Base-by-base conservation (phyloP, 352 stramenopile species). In the Pythium dissotocum region DNA sequence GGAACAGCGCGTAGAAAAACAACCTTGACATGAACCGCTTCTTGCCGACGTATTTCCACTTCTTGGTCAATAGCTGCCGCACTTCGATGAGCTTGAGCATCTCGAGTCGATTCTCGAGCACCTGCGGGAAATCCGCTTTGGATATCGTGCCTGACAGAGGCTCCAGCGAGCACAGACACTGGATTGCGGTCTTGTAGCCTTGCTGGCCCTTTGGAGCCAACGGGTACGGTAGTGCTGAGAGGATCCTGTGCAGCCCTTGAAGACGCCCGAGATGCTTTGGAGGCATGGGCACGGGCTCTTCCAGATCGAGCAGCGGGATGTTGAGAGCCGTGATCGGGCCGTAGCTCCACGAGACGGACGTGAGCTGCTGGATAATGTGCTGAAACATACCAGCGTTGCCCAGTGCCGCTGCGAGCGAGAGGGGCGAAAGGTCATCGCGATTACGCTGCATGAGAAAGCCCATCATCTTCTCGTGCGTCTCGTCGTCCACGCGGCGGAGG, bases 11-110 rank as follows among this genome's bases (percentile, higher is more conserved):
- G 59, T 88, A 86, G 14, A 73, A 55, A 16, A 53, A 62, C 1
- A 88, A 62, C 7, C 80, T 73, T 14, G 51, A 56, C n/a, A 82
- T 71, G 44, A 88, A 88, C 4, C 79, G 71, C 4, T 69, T 40
- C 49, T 75, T 78, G 14, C 82, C 82, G 24, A 87, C 76, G 53
- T 85, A 90, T 33, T 90, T 85, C 82, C 78, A 90, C 35, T 90
- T 90, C 52, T 87, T 88, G 38, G 74, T 59, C 16, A 90, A 60
- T 24, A 88, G 54, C 46, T 80, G 70, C 59, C 82, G 74, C 9
- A 90, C 78, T 52, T 88, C 75, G 3, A 80, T 64, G 14, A 84
- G 69, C 52, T 83, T 80, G 16, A 90, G 78, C 67, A 88, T 83
- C 64, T 87, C 77, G 1, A 88, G 65, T 4, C 82, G 78, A 16